These are phyloP conservation scores for Acephala macrosclerotiorum DNA, from an alignment of 2,329 filamentous ascomycete species.

Conservation along the genomic window DNA sequence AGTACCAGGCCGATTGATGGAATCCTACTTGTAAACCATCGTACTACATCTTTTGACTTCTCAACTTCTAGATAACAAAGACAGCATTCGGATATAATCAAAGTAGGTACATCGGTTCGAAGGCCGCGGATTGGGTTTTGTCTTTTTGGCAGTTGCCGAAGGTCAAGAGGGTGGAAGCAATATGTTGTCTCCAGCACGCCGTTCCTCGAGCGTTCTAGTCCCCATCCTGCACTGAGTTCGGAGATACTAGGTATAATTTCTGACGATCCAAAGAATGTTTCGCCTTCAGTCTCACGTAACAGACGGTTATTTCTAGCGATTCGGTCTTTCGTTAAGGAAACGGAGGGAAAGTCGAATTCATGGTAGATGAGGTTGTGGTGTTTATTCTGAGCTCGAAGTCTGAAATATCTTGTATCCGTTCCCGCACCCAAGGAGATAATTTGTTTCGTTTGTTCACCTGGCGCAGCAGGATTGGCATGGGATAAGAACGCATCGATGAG, in stretches of 20 bases:
- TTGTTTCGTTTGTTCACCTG: slow-evolving; percentile 60
- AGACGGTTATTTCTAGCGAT: slow-evolving; percentile 29
- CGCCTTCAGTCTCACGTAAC: slow-evolving; percentile 20
- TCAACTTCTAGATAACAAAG: slow-evolving; percentile 82
- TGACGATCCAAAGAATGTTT: slow-evolving; percentile 49
- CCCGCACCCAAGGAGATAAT: slow-evolving; percentile 93
- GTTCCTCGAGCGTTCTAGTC: slow-evolving; percentile 28
- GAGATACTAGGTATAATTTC: slow-evolving; percentile 7
- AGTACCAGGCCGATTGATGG: slow-evolving; percentile 67
- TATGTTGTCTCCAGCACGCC: slow-evolving; percentile 45
- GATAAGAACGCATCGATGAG: slow-evolving; percentile 77
- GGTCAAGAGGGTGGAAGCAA: slow-evolving; percentile 55
- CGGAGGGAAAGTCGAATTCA: slow-evolving; percentile 87
- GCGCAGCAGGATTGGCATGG: slow-evolving; percentile 23
- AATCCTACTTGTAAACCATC: slow-evolving; percentile 66
- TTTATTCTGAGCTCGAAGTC: slow-evolving; percentile 55
- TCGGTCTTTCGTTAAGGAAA: slow-evolving; percentile 63
- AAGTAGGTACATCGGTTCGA: slow-evolving; percentile 71
- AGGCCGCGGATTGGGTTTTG: slow-evolving; percentile 50
- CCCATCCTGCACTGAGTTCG: slow-evolving; percentile 39
- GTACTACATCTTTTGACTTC: slow-evolving; percentile 69
- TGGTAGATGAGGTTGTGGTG: slow-evolving; percentile 72
- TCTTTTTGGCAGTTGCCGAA: slow-evolving; percentile 39
- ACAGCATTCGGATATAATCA: slow-evolving; percentile 94
- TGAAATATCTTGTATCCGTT: slow-evolving; percentile 89